Percentiles rank a stretch among this genome's conserved stretches.
Conservation (phyloP, 2,329 filamentous ascomycete species). For the Talaromyces funiculosus region DNA sequence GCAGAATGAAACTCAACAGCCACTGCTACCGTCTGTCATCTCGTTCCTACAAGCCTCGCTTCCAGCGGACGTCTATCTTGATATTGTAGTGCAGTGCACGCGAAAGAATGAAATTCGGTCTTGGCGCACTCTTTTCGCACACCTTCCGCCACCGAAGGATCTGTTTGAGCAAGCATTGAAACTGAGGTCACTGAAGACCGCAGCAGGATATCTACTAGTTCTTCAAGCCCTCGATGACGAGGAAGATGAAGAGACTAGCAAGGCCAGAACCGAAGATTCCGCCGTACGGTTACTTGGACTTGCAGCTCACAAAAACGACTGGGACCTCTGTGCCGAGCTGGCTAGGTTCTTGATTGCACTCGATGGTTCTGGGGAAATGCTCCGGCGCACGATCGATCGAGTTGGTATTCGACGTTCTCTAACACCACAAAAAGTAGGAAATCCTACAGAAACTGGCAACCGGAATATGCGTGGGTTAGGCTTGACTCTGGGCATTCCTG, state of each 20-base stretch:
- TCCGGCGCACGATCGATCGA: slow-evolving; percentile 47
- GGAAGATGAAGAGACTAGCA: slow-evolving; percentile 39
- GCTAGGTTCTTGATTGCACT: slow-evolving; percentile 92
- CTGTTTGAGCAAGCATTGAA: slow-evolving; percentile 89
- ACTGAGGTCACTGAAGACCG: slow-evolving; percentile 83
- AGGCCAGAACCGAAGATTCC: slow-evolving; percentile 50
- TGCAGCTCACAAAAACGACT: slow-evolving; percentile 80
- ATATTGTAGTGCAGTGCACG: slow-evolving; percentile 94
- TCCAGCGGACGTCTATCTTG: slow-evolving; percentile 67
- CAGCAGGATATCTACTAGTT: slow-evolving; percentile 91
- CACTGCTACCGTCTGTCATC: slow-evolving; percentile 47
- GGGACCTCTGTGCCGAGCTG: slow-evolving; percentile 92
- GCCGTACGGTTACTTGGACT: slow-evolving; percentile 73
- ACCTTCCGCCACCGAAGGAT: slow-evolving; percentile 82
- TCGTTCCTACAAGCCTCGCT: slow-evolving; percentile 66
- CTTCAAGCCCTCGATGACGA: slow-evolving; percentile 69
- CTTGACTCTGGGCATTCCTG: slow-evolving; percentile 30
- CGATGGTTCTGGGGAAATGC: slow-evolving; percentile 75
- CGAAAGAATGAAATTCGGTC: slow-evolving; percentile 93
- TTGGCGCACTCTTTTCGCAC: slow-evolving; percentile 88
- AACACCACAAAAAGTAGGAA: slow-evolving; percentile 4
- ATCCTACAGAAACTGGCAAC: slow-evolving; percentile 17
- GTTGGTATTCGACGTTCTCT: slow-evolving; percentile 29
- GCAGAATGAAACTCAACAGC: slow-evolving; percentile 22
- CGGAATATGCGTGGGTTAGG: slow-evolving; percentile 31